Evolutionary conservation across 148 eudicot genomes (phyloP).

Genomic region (Heliamphora exappendiculata): DNA sequence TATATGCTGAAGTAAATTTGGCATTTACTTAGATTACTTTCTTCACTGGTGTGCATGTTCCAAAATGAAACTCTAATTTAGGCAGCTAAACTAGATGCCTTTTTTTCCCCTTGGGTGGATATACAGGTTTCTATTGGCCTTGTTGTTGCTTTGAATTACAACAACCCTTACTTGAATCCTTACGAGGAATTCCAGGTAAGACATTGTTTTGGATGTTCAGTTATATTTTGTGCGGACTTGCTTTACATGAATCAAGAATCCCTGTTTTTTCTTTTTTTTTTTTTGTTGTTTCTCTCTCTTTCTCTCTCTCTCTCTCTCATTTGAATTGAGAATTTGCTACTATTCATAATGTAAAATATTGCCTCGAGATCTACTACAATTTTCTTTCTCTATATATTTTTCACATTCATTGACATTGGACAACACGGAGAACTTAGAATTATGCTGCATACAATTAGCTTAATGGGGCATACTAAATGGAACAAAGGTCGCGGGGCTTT

Average conservation of each 20-base stretch:
- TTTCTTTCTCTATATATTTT: background rate
- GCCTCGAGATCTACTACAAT: background rate
- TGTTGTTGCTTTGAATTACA: constrained; percentile 83
- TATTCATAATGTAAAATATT: background rate
- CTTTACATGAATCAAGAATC: background rate
- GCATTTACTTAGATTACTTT: background rate
- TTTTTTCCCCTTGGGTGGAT: constrained; percentile 7
- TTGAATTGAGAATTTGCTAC: background rate
- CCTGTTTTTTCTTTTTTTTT: background rate
- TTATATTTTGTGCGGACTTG: background rate
- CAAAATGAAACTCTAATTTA: background rate
- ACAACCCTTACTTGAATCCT: constrained; percentile 79
- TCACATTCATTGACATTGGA: background rate
- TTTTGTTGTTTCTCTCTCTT: background rate
- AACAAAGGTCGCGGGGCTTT: background rate
- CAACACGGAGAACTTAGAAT: background rate
- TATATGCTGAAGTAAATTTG: background rate
- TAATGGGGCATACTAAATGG: background rate
- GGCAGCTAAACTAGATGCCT: background rate
- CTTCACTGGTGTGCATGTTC: background rate
- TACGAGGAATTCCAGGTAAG: constrained; percentile 94
- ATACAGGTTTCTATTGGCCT: constrained; percentile 82
- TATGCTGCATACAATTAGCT: background rate
- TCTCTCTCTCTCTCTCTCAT: background rate
- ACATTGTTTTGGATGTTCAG: background rate